phyloP scores from a whole-genome alignment of 1,284 basidiomycete genomes.

The Rhodotorula sp. region DNA sequence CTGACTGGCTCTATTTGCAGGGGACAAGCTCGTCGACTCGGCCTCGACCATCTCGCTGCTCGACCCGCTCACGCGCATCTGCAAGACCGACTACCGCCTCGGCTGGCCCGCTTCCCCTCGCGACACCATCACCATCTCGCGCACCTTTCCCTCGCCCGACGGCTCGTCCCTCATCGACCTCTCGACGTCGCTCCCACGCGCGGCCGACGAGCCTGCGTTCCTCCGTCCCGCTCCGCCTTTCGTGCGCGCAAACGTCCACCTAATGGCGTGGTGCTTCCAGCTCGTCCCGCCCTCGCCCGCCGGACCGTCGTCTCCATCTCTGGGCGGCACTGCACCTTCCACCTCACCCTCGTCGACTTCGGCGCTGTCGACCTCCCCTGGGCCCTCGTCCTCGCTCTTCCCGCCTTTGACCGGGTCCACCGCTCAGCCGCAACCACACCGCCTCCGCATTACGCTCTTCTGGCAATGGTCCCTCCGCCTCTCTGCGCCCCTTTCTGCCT shows the following conservation, averaged over 20 bases:
- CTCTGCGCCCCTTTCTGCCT: slow-evolving; percentile 46
- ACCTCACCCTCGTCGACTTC: slow-evolving; percentile 45
- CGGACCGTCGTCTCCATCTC: not conserved
- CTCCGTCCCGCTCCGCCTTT: slow-evolving; percentile 91
- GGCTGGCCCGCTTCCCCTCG: slow-evolving; percentile 96
- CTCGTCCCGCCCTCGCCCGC: slow-evolving; percentile 49
- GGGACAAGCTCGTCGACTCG: slow-evolving; percentile 90
- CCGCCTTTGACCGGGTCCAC: too few relatives aligned
- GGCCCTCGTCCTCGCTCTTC: slow-evolving; percentile 47
- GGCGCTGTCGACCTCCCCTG: slow-evolving; percentile 47
- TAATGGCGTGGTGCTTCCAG: slow-evolving; percentile 93
- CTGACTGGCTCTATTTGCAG: slow-evolving; percentile 30
- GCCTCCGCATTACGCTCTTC: slow-evolving; percentile 79
- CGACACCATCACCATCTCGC: slow-evolving; percentile 89
- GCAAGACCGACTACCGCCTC: slow-evolving; percentile 83
- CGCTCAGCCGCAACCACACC: slow-evolving; percentile 33
- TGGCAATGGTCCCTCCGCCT: slow-evolving; percentile 92
- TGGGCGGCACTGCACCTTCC: not conserved
- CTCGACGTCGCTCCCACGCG: slow-evolving; percentile 91
- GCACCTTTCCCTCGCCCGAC: slow-evolving; percentile 59
- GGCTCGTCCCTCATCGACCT: slow-evolving; percentile 70
- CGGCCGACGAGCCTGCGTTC: slow-evolving; percentile 85
- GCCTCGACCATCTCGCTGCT: slow-evolving; percentile 81
- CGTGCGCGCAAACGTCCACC: slow-evolving; percentile 82
- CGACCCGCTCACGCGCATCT: slow-evolving; percentile 79